These are phyloP conservation scores for Trifolium dubium DNA, from an alignment of 306 rosid genomes.

Conservation along the genomic window DNA sequence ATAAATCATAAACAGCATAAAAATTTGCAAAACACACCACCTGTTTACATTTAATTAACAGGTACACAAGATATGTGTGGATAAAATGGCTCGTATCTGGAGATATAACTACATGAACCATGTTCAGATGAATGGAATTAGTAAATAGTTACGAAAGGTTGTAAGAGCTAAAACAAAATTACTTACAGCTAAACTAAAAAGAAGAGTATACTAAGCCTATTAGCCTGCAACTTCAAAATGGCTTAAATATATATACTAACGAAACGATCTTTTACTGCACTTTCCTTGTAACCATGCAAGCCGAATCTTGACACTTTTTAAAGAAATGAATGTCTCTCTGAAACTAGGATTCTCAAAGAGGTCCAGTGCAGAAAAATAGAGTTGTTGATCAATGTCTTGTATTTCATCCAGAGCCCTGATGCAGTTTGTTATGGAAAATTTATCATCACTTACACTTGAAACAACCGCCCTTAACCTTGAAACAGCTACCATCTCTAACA, in stretches of 20 bases:
- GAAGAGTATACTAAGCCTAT: constrained; percentile 4
- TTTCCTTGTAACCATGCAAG: constrained; percentile 75
- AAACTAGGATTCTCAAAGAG: constrained; percentile 73
- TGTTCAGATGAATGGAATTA: constrained; percentile 9
- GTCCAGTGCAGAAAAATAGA: constrained; percentile 75
- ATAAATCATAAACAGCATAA: not conserved
- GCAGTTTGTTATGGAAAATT: constrained; percentile 73
- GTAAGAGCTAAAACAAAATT: constrained; percentile 6
- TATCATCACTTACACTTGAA: constrained; percentile 50
- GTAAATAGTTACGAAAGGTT: not conserved
- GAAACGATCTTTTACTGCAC: constrained; percentile 46
- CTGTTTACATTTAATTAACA: constrained; percentile 2
- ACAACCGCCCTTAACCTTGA: constrained; percentile 56
- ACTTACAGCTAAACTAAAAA: constrained; percentile 39
- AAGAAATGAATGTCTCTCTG: constrained; percentile 75
- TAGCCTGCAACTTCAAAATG: constrained; percentile 20
- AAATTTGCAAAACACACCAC: not conserved
- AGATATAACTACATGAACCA: constrained; percentile 10
- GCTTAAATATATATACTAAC: constrained; percentile 43
- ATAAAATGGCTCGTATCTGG: not conserved
- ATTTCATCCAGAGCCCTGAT: constrained; percentile 79
- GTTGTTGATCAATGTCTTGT: constrained; percentile 54
- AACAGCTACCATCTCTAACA: constrained; percentile 71
- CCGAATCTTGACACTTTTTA: constrained; percentile 59
- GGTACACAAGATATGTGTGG: constrained; percentile 1